phyloP scores from a whole-genome alignment of 306 rosid genomes.

The Astragalus glycyphyllos region DNA sequence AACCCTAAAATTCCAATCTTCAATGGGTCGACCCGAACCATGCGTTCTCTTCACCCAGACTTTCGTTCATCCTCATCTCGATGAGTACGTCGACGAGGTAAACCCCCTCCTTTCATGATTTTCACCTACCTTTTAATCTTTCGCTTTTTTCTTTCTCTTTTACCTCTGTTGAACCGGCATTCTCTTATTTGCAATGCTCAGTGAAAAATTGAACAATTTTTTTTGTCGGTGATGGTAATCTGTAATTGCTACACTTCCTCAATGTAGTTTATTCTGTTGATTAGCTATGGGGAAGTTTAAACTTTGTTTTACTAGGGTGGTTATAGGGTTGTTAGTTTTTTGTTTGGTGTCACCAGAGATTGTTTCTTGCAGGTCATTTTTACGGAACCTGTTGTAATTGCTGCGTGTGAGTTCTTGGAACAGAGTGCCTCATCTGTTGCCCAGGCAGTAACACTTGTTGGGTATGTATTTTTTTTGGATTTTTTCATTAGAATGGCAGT shows the following conservation, averaged over 20 bases:
- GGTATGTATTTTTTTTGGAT: slow-evolving; percentile 53
- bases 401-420: slow-evolving; percentile 95
- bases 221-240: not conserved
- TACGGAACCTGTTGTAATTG: slow-evolving; percentile 81
- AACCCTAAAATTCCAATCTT: slow-evolving; percentile 28
- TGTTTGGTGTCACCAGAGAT: not conserved
- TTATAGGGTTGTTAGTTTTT: slow-evolving; percentile 7
- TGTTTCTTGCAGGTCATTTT: slow-evolving; percentile 70
- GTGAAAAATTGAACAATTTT: not conserved
- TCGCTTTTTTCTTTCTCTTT: not conserved
- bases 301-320: slow-evolving; percentile 16
- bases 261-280: not conserved
- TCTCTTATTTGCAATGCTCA: slow-evolving; percentile 19
- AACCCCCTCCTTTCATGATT: slow-evolving; percentile 6
- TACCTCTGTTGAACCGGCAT: not conserved
- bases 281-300: slow-evolving; percentile 4
- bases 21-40: slow-evolving; percentile 95
- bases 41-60: slow-evolving; percentile 85
- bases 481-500: not conserved
- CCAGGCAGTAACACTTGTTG: slow-evolving; percentile 82
- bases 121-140: not conserved
- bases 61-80: slow-evolving; percentile 90
- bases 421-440: slow-evolving; percentile 85
- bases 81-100: slow-evolving; percentile 99
- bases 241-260: slow-evolving; percentile 21